phyloP scores from a whole-genome alignment of 495 filamentous ascomycete genomes.

The Jackrogersella minutella region DNA sequence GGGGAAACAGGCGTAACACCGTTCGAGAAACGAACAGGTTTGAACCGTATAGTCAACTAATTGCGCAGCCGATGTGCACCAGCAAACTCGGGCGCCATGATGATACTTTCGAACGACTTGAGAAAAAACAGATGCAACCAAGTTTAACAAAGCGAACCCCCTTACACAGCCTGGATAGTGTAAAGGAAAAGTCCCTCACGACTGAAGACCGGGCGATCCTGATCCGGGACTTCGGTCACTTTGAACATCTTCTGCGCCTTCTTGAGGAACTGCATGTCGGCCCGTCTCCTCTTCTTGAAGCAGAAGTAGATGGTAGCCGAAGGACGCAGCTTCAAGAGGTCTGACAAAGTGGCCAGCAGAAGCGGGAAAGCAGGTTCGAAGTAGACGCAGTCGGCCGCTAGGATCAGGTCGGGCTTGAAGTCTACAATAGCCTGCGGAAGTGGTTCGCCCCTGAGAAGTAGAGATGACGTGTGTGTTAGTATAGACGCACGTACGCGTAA shows the following conservation, averaged over 20 bases:
- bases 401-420: slow-evolving; percentile 74
- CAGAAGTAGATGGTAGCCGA: slow-evolving; percentile 86
- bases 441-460: slow-evolving; percentile 60
- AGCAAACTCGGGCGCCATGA: not conserved
- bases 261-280: slow-evolving; percentile 77
- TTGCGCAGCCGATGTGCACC: no score
- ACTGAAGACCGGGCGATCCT: slow-evolving; percentile 65
- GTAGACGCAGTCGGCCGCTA: slow-evolving; percentile 97
- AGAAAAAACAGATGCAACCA: not conserved
- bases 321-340: slow-evolving; percentile 61
- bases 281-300: slow-evolving; percentile 86
- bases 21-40: not conserved
- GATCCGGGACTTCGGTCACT: slow-evolving; percentile 69
- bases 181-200: slow-evolving; percentile 72
- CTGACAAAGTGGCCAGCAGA: slow-evolving; percentile 77
- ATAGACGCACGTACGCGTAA: slow-evolving; percentile 18
- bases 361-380: slow-evolving; percentile 94
- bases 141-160: not conserved
- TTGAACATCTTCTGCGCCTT: slow-evolving; percentile 68
- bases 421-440: slow-evolving; percentile 55
- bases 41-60: no score
- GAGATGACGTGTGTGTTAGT: slow-evolving; percentile 13
- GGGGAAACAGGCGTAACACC: not conserved
- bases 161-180: slow-evolving; percentile 51
- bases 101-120: not conserved